phyloP scores from a whole-genome alignment of 2,329 filamentous ascomycete genomes.

The Botrytis galanthina region DNA sequence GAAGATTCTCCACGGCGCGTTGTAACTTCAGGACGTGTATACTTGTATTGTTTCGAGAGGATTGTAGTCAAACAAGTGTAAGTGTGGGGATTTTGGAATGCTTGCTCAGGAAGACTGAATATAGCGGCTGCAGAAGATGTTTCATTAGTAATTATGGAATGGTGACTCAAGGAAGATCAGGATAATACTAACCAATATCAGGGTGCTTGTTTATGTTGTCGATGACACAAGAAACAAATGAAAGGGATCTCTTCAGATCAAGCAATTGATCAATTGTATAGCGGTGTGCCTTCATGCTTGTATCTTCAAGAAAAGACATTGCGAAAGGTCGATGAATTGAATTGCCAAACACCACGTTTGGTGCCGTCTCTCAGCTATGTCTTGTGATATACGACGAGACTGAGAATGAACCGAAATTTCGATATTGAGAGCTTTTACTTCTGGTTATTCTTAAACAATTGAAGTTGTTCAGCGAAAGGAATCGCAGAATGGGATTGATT shows the following conservation, averaged over 20 bases:
- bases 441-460: background rate
- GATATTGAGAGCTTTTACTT: background rate
- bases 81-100: constrained; percentile 27
- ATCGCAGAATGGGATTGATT: background rate
- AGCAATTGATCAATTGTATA: constrained; percentile 35
- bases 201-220: constrained; percentile 33
- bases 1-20: constrained; percentile 22
- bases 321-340: background rate
- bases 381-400: background rate
- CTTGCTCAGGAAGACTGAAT: constrained; percentile 32
- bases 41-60: constrained; percentile 10
- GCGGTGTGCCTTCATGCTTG: constrained; percentile 20
- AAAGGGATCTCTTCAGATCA: constrained; percentile 31
- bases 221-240: constrained; percentile 29
- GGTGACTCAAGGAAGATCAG: background rate
- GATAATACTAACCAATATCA: constrained; percentile 33
- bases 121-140: constrained; percentile 26
- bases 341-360: background rate
- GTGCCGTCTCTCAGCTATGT: background rate
- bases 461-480: background rate
- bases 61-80: constrained; percentile 26
- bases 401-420: background rate
- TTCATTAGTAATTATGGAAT: constrained; percentile 10
- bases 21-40: constrained; percentile 4
- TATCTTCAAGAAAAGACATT: constrained; percentile 18